Evolutionary conservation across 2,329 filamentous ascomycete genomes (phyloP).

Genomic region (Claviceps arundinis): DNA sequence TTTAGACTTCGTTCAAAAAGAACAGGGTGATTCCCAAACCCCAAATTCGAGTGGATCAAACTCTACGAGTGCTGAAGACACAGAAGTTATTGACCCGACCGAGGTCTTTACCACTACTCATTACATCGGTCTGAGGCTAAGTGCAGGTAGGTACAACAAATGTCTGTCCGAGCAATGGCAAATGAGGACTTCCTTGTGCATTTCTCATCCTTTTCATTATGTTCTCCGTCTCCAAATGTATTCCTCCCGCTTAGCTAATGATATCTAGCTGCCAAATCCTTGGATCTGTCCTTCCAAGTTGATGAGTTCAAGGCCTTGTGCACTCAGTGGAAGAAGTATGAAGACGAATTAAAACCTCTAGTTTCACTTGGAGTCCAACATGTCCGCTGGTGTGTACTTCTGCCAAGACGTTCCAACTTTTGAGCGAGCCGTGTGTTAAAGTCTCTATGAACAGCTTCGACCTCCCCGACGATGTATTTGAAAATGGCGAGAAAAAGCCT

Average conservation of each 20-base stretch:
- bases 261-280: constrained; percentile 47
- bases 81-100: constrained; percentile 11
- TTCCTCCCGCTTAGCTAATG: neutral
- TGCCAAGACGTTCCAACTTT: neutral
- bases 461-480: constrained; percentile 82
- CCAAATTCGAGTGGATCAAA: neutral
- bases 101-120: constrained; percentile 79
- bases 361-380: constrained; percentile 66
- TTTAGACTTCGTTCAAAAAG: constrained; percentile 30
- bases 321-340: constrained; percentile 60
- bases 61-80: constrained; percentile 33
- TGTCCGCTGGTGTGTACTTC: constrained; percentile 59
- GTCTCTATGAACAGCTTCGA: constrained; percentile 48
- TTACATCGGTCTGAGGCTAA: constrained; percentile 80
- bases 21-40: constrained; percentile 19
- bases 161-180: neutral
- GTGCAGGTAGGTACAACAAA: constrained; percentile 46
- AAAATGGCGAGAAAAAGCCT: constrained; percentile 61
- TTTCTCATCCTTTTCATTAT: neutral
- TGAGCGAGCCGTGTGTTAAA: neutral
- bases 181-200: neutral
- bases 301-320: constrained; percentile 78
- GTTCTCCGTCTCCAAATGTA: neutral
- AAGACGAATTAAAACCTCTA: constrained; percentile 49
- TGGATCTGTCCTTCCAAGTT: constrained; percentile 72